These are phyloP conservation scores for Triticum timopheevii DNA, from an alignment of 176 grass and related monocot genomes.

Conservation along the genomic window DNA sequence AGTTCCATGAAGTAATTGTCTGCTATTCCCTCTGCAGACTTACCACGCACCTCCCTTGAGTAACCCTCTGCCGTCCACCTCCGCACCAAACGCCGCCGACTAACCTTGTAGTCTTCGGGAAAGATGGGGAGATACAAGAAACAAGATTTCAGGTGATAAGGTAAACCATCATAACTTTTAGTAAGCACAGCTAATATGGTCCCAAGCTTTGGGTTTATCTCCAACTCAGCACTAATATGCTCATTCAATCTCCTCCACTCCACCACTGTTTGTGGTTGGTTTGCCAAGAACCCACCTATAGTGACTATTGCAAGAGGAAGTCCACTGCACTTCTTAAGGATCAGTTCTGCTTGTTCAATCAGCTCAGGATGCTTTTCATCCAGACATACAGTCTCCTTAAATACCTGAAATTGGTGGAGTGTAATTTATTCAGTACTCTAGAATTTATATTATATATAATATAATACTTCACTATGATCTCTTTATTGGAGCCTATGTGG, in stretches of 20 bases:
- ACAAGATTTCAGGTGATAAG: not conserved
- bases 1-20: not conserved
- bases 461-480: not conserved
- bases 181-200: not conserved
- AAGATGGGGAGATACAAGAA: not conserved
- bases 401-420: not conserved
- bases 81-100: not conserved
- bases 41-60: not conserved
- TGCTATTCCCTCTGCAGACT: not conserved
- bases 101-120: not conserved
- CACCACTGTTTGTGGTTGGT: not conserved
- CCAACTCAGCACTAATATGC: not conserved
- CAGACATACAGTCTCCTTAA: not conserved
- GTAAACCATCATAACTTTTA: slow-evolving; percentile 3
- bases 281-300: not conserved
- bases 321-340: not conserved
- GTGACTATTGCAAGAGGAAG: not conserved
- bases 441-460: not conserved
- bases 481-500: not conserved
- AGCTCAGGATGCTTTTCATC: not conserved
- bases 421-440: not conserved
- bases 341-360: not conserved
- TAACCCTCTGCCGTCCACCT: not conserved
- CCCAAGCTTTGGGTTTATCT: not conserved
- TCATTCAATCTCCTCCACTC: not conserved